Evolutionary conservation across 352 stramenopile species (phyloP).

Genomic region (Phytophthora cryptogea): DNA sequence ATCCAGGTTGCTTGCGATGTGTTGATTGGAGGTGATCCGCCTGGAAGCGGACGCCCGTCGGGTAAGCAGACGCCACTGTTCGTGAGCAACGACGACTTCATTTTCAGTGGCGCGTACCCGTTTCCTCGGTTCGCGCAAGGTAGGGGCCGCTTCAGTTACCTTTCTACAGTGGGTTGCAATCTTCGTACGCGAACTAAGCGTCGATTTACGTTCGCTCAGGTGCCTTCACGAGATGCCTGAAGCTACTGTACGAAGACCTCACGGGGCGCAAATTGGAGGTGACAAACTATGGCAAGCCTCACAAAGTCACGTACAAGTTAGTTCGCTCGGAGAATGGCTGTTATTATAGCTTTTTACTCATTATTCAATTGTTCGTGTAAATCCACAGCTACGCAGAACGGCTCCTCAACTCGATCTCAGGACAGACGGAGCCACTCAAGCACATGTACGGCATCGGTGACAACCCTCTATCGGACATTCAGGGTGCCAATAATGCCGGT

Average conservation of each 20-base stretch:
- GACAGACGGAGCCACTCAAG: slow-evolving; percentile 43
- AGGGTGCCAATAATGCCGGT: slow-evolving; percentile 86
- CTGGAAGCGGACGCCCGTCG: slow-evolving; percentile 52
- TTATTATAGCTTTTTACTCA: not conserved
- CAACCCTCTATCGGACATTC: slow-evolving; percentile 88
- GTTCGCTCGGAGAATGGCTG: slow-evolving; percentile 33
- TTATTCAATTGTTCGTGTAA: not conserved
- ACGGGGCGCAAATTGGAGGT: slow-evolving; percentile 69
- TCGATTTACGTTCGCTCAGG: slow-evolving; percentile 23
- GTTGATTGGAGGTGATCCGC: slow-evolving; percentile 81
- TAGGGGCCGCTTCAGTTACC: slow-evolving; percentile 7
- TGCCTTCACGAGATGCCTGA: slow-evolving; percentile 78
- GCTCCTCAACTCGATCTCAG: slow-evolving; percentile 67
- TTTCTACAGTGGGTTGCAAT: too few species aligned
- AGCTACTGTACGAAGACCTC: slow-evolving; percentile 73
- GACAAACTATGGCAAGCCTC: slow-evolving; percentile 85
- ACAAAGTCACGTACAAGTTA: slow-evolving; percentile 87
- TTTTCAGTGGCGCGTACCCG: slow-evolving; percentile 85
- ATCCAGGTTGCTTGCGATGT: slow-evolving; percentile 90
- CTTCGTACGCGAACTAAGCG: too few species aligned
- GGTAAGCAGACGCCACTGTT: slow-evolving; percentile 80
- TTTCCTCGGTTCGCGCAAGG: slow-evolving; percentile 86
- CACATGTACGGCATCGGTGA: slow-evolving; percentile 90
- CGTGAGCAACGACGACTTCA: slow-evolving; percentile 88
- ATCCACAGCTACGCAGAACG: slow-evolving; percentile 61